phyloP scores from a whole-genome alignment of 2,329 filamentous ascomycete species.

The Chaetomiaceae sp. region DNA sequence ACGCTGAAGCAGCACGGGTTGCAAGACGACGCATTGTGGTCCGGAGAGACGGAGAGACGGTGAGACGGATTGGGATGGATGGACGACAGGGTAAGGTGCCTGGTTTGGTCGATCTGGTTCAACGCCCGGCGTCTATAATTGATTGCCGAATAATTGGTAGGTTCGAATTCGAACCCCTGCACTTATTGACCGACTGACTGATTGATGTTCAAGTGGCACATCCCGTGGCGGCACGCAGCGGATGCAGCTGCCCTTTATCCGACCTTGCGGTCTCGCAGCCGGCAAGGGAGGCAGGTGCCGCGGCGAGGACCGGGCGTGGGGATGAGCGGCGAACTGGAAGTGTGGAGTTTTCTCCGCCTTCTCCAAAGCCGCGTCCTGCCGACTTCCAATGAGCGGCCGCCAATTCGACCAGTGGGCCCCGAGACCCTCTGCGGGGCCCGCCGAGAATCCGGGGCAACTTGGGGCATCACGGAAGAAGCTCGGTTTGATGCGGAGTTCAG shows the following conservation, averaged over 20 bases:
- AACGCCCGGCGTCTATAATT: constrained; percentile 21
- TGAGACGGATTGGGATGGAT: background rate
- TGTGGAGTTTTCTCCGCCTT: constrained; percentile 11
- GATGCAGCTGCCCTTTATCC: constrained; percentile 18
- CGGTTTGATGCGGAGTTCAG: constrained; percentile 6
- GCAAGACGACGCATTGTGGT: constrained; percentile 45
- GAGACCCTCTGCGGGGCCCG: constrained; percentile 4
- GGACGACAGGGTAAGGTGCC: too few species aligned
- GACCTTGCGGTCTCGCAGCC: constrained; percentile 15
- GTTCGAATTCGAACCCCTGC: constrained; percentile 1
- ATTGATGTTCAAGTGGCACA: background rate
- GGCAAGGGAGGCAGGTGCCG: constrained; percentile 12
- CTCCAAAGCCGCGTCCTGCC: constrained; percentile 26
- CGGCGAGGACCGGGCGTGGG: constrained; percentile 6
- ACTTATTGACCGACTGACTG: background rate
- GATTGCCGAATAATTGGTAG: constrained; percentile 13
- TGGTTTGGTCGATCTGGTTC: background rate
- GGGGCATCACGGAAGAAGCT: constrained; percentile 4
- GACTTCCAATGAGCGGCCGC: constrained; percentile 18
- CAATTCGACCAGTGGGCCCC: constrained; percentile 14
- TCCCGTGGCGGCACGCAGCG: background rate
- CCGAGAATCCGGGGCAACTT: constrained; percentile 10
- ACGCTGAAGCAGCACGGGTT: constrained; percentile 34
- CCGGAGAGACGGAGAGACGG: background rate
- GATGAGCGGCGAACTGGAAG: constrained; percentile 9